Base-by-base conservation (phyloP, 2,329 filamentous ascomycete species). In the Xylariaceae sp. region DNA sequence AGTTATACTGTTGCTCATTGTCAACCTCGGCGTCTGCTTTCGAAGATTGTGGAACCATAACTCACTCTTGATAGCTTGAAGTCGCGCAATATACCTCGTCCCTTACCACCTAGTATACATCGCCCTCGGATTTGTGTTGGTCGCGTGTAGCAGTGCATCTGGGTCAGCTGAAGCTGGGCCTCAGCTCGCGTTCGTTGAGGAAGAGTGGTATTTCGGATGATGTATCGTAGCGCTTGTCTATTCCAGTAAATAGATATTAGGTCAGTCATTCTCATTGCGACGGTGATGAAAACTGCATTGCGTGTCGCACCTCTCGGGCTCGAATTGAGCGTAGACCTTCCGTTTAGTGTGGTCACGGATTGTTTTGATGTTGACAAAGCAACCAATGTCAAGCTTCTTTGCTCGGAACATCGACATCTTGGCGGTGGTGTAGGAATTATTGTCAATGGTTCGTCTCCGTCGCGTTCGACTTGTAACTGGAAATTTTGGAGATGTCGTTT, bases 291-390 rank as follows among this genome's bases (percentile, higher is more conserved):
- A 20, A 11, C 8, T 32, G 18, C 15, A 4, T 8, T 41, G 3
- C 6, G 21, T 23, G 27, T 16, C 73, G 59, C 79, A 95, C 92
- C 93, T 88, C 76, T 97, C 89, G 4, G 92, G 85, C 78, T 99
- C 94, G 70, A 88, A 79, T 71, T 91, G 81, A 70, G 88, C 89
- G 68, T 92, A 97, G 54, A 92, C 90, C 77, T 95, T 93, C 67
- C 94, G 89, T 84, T 97, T 99, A 50, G 92, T 92, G 77, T 97
- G 91, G 75, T 99, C 94, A 67, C 94, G 91, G 71, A 99, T 88
- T 63, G 90, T 83, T 63, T 88, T 87, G 72, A 88, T 84, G 70
- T 97, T 97, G 76, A 95, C 75, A 70, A 89, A 96, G 71, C 91
- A 91, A 72, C 89, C 87, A 64, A 97, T 77, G 66, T 97, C 92